Percentiles rank a stretch among this genome's conserved stretches.
phyloP scores from a whole-genome alignment of 208 protist genomes.

The Angomonas ambiguus region DNA sequence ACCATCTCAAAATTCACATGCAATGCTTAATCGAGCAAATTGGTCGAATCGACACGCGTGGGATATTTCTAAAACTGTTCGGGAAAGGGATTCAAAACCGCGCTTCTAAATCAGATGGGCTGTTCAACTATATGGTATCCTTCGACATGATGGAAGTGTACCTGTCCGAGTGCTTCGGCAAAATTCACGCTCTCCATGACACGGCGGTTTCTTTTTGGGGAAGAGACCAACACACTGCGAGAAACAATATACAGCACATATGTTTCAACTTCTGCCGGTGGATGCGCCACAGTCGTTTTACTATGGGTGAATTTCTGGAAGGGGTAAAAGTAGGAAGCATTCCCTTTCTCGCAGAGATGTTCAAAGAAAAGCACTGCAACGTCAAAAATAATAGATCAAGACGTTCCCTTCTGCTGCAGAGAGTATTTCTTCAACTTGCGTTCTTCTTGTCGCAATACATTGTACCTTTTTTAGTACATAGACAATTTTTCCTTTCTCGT shows the following conservation, averaged over 20 bases:
- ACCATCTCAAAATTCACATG: not conserved
- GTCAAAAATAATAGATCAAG: not conserved
- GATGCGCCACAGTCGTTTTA: not conserved
- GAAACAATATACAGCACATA: not conserved
- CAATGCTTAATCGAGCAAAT: not conserved
- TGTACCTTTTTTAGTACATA: not conserved
- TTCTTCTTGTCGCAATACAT: conserved; percentile 3
- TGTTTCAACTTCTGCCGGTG: not conserved
- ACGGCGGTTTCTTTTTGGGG: not conserved
- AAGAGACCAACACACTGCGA: not conserved
- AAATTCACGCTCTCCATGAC: not conserved
- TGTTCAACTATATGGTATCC: not conserved
- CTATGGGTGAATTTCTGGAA: not conserved
- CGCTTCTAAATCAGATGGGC: not conserved
- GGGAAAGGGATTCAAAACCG: not conserved
- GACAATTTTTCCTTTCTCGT: not conserved
- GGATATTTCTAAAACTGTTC: conserved; percentile 1
- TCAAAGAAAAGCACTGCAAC: not conserved
- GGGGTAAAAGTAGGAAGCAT: not conserved
- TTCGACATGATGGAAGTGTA: not conserved
- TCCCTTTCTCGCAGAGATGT: not conserved
- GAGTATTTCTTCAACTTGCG: not conserved
- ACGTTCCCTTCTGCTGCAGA: not conserved
- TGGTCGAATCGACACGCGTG: not conserved
- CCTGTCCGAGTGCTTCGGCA: not conserved